These are phyloP conservation scores for Penicillium silybi DNA, from an alignment of 495 filamentous ascomycete species.

Conservation along the genomic window DNA sequence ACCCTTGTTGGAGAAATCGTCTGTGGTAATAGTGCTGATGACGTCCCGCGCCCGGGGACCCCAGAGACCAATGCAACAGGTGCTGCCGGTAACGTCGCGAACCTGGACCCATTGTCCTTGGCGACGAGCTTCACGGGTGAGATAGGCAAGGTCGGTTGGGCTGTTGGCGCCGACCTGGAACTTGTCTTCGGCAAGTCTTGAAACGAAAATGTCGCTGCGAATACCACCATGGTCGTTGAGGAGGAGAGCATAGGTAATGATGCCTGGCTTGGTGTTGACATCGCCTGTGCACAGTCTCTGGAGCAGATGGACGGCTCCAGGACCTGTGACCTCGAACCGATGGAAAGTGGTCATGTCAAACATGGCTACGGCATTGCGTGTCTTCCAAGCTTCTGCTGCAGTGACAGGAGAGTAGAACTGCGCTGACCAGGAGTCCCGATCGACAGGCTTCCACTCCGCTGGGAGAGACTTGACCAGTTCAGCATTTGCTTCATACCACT, in stretches of 20 bases:
- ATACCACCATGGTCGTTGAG: constrained; percentile 40
- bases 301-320: constrained; percentile 41
- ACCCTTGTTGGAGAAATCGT: constrained; percentile 38
- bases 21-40: constrained; percentile 24
- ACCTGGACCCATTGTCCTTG: constrained; percentile 39
- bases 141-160: constrained; percentile 40
- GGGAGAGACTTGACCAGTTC: constrained; percentile 38
- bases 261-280: constrained; percentile 30
- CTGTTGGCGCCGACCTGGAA: constrained; percentile 47
- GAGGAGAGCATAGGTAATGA: constrained; percentile 42
- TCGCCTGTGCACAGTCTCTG: constrained; percentile 44
- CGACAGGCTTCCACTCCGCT: constrained; percentile 37
- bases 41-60: constrained; percentile 43
- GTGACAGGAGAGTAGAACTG: constrained; percentile 45
- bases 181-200: constrained; percentile 32
- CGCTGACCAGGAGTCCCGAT: constrained; percentile 45
- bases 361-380: constrained; percentile 49
- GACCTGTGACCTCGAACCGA: constrained; percentile 44
- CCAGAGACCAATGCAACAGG: constrained; percentile 51
- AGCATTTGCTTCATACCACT: constrained; percentile 48
- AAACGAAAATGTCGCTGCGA: constrained; percentile 38
- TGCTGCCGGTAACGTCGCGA: constrained; percentile 46
- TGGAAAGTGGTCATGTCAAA: constrained; percentile 53
- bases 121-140: constrained; percentile 36
- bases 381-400: constrained; percentile 51